Evolutionary conservation across 2,329 filamentous ascomycete species (phyloP).

Genomic region (Sodiomyces alkalinus): DNA sequence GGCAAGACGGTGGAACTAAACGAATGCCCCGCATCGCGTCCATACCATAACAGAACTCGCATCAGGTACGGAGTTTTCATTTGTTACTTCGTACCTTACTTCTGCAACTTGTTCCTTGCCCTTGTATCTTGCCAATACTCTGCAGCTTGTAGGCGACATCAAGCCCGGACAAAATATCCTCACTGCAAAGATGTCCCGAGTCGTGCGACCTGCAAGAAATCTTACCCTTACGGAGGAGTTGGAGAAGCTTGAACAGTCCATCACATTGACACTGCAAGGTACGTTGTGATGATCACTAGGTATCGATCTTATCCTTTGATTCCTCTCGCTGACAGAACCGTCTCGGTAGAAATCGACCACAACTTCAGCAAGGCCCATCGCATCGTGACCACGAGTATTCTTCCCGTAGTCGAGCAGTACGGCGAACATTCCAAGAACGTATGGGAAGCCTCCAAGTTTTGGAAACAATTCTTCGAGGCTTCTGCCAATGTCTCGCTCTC

Average conservation of each 20-base stretch:
- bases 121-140: too few relatives aligned
- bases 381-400: conserved; percentile 85
- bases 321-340: conserved; percentile 2
- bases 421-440: conserved; percentile 85
- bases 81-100: too few relatives aligned
- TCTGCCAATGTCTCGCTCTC: conserved; percentile 94
- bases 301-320: neutral
- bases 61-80: too few relatives aligned
- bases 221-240: conserved; percentile 87
- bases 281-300: conserved; percentile 8
- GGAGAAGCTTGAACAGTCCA: conserved; percentile 90
- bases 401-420: conserved; percentile 90
- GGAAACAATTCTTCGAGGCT: conserved; percentile 99
- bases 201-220: too few relatives aligned
- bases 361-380: conserved; percentile 96
- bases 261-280: conserved; percentile 91
- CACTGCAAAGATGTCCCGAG: too few relatives aligned
- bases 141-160: too few relatives aligned
- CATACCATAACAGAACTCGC: too few relatives aligned
- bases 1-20: too few relatives aligned
- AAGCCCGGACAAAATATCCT: too few relatives aligned
- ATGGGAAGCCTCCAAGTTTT: conserved; percentile 98
- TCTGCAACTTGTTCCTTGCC: too few relatives aligned
- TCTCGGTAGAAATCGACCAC: conserved; percentile 91
- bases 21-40: conserved; percentile 21